Base-by-base conservation (phyloP, 228 moss, liverwort and hornwort species). In the Sphagnum magellanicum region DNA sequence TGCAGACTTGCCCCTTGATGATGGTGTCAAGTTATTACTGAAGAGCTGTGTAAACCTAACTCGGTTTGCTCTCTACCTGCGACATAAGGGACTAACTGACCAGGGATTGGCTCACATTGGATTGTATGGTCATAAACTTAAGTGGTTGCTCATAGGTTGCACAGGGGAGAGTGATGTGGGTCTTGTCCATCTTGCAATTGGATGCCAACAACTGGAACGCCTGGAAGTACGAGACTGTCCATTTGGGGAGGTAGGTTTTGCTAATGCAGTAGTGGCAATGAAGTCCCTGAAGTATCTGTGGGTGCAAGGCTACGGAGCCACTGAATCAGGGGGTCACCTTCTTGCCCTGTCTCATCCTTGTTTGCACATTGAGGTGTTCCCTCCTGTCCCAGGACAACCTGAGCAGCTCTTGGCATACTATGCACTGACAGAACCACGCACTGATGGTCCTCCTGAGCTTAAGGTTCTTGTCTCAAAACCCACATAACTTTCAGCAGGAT, bases 201-300 rank as follows among this genome's bases (percentile, higher is more conserved):
- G 79, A 6, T 84, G 87, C 11, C 86, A 85, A 76, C 69, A 78
- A 11, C 77, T 96, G 51, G 75, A 88, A 70, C 87, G 84, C 55
- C 77, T 96, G 73, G 95, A 96, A 81, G 80, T 96, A 66, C 84
- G 90, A 51, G 92, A 91, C 75, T 96, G 95, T 50, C 92, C 92
- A 10, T 78, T 95, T 7, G 83, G 88, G 57, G 88, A 85, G 71
- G 70, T 72, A 64, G 95, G 95, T 48, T 74, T 92, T 10, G 77
- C 87, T 14, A 67, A 74, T 63, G 90, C 81, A 50, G 75, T 85
- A 52, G 71, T 76, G 62, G 64, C 47, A 4, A 79, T 92, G 88
- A 72, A 52, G 59, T 79, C 79, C 47, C 90, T 95, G 6, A 92
- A 82, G 78, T 88, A 79, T 75, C 53, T 91, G 11, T 91, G 88